Conservation (phyloP, 139 green algal species). For the Parachlorella kessleri region DNA sequence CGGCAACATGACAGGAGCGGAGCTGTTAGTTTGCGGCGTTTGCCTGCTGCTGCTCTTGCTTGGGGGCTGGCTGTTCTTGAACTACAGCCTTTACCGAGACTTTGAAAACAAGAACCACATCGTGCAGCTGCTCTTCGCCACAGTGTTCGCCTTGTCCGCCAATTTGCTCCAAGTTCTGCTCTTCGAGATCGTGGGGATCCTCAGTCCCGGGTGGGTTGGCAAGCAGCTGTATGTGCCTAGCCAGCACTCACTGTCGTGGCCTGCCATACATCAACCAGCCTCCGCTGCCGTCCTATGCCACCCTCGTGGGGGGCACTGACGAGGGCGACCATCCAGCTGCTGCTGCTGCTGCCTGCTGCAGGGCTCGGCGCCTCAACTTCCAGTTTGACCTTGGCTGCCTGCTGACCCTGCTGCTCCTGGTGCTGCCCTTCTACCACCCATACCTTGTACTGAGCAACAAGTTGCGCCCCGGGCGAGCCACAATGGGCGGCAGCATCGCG, state of each 20-base stretch:
- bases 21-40: conserved; percentile 11
- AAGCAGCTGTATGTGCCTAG: too few relatives aligned
- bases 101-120: conserved; percentile 48
- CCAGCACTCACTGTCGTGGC: background rate
- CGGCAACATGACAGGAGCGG: conserved; percentile 32
- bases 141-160: conserved; percentile 88
- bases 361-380: conserved; percentile 76
- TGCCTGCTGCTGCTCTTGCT: conserved; percentile 55
- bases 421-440: conserved; percentile 88
- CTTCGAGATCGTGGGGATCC: conserved; percentile 84
- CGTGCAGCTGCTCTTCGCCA: conserved; percentile 78
- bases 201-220: conserved; percentile 44
- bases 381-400: conserved; percentile 75
- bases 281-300: too few relatives aligned
- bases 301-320: too few relatives aligned
- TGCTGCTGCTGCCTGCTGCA: conserved; percentile 54
- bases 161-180: conserved; percentile 90
- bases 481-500: conserved; percentile 8
- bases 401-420: conserved; percentile 79
- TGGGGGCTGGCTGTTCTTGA: conserved; percentile 66
- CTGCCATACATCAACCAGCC: too few relatives aligned
- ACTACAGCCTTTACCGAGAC: conserved; percentile 50
- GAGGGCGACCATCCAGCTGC: too few relatives aligned
- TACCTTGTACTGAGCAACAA: conserved; percentile 50
- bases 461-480: conserved; percentile 32